Conservation (phyloP, 345 rosid genomes). For the Laguncularia racemosa region DNA sequence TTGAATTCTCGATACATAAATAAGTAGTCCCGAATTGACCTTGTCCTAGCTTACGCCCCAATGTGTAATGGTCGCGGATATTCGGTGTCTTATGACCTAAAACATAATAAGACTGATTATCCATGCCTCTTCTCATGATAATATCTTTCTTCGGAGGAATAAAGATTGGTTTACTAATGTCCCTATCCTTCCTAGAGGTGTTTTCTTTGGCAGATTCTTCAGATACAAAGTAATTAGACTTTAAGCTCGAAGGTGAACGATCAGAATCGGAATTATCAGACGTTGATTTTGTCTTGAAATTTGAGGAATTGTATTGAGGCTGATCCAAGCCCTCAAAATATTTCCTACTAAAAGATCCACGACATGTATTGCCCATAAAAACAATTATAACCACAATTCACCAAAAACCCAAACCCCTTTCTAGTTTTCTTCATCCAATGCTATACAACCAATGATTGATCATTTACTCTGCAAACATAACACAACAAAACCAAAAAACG, state of each 20-base stretch:
- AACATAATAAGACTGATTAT: conserved; percentile 66
- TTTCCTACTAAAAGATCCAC: conserved; percentile 82
- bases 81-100: conserved; percentile 86
- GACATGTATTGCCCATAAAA: conserved; percentile 99
- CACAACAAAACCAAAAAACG: neutral
- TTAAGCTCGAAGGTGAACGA: conserved; percentile 34
- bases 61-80: conserved; percentile 68
- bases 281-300: conserved; percentile 32
- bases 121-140: conserved; percentile 63
- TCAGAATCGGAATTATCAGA: conserved; percentile 33
- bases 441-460: neutral
- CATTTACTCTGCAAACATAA: neutral
- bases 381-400: conserved; percentile 27
- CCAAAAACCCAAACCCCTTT: conserved; percentile 11
- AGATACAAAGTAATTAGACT: conserved; percentile 25
- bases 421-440: conserved; percentile 29
- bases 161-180: conserved; percentile 13
- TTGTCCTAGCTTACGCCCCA: conserved; percentile 88
- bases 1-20: conserved; percentile 62
- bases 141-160: conserved; percentile 43
- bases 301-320: conserved; percentile 50
- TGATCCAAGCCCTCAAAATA: conserved; percentile 59
- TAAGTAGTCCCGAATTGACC: conserved; percentile 97
- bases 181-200: conserved; percentile 21
- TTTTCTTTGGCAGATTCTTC: conserved; percentile 29